These are phyloP conservation scores for Trichoderma erinaceum DNA, from an alignment of 495 filamentous ascomycete genomes.

Conservation along the genomic window DNA sequence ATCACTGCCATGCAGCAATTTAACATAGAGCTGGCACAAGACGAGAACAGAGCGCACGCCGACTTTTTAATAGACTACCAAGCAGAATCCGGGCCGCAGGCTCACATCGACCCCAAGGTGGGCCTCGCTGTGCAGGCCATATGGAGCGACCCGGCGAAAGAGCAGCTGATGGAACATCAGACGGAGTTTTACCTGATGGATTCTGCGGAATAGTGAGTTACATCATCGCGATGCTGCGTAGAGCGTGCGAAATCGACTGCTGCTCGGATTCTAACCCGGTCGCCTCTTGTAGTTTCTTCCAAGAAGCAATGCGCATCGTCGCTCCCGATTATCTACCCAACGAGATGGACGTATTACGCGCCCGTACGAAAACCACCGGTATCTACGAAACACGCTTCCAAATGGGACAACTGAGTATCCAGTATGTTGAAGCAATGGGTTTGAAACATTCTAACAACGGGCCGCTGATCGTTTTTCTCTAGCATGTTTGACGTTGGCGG, in stretches of 20 bases:
- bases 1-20: constrained; percentile 87
- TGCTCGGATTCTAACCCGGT: constrained; percentile 5
- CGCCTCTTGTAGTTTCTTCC: constrained; percentile 71
- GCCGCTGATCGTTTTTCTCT: constrained; percentile 22
- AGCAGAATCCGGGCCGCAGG: constrained; percentile 82
- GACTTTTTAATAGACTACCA: constrained; percentile 81
- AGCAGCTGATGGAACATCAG: constrained; percentile 81
- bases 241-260: not conserved
- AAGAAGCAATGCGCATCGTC: constrained; percentile 84
- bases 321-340: constrained; percentile 77
- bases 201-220: constrained; percentile 90
- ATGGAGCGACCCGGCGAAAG: constrained; percentile 85
- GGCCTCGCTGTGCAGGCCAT: constrained; percentile 76
- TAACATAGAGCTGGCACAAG: constrained; percentile 63
- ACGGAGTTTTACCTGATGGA: constrained; percentile 99
- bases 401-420: constrained; percentile 97
- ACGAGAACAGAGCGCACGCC: constrained; percentile 65
- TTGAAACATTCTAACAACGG: constrained; percentile 13
- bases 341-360: constrained; percentile 89
- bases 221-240: not conserved
- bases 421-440: constrained; percentile 54
- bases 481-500: constrained; percentile 99
- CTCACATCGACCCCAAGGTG: constrained; percentile 68
- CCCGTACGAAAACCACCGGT: constrained; percentile 97
- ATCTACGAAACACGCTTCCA: constrained; percentile 98